Evolutionary conservation across 202 grass and related monocot genomes (phyloP), one percentile per base, ranked within the genome.

Genomic region (Panicum virgatum): DNA sequence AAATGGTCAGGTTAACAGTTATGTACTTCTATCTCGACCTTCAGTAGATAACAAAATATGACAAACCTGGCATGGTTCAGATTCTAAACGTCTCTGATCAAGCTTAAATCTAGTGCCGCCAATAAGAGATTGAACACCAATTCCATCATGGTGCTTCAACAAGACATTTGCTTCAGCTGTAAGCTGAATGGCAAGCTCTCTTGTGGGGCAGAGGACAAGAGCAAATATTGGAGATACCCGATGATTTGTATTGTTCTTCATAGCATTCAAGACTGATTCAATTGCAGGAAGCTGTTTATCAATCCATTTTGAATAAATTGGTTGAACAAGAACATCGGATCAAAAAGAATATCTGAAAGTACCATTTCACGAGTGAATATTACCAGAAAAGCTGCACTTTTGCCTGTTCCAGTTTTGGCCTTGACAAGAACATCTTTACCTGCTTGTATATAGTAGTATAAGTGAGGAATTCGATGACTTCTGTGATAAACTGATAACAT

Each of bases 331-430:
- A 76, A 42, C 53, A 73, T 29, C 13, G 37, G 69, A 65, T 73
- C 25, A 59, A 78, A 76, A 20, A 57, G 29, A 60, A 89, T 36
- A 59, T 79, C 47, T 46, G 25, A 78, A 42, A 40, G 14, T 46
- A 79, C 58, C 16, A 84, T 75, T 50, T 76, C 70, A 42, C 30
- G 58, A 87, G 63, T 62, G 43, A 69, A 66, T 75, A 70, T 81
- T 95, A 98, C 96, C 96, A 98, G 88, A 94, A 97, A 98, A 76
- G 96, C 86, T 64, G 82, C 85, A 88, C 81, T 98, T 88, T 98
- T 98, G 66, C 92, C 90, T 3, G 92, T 93, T 84, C 92, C 96
- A 26, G 96, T 91, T 98, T 88, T 98, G 68, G 96, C 87, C 88
- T 98, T 98, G 81, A 98, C 85, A 75, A 98, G 86, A 72, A 86